phyloP scores from a whole-genome alignment of 2,329 filamentous ascomycete species.

The Chrysoporthe austroafricana region DNA sequence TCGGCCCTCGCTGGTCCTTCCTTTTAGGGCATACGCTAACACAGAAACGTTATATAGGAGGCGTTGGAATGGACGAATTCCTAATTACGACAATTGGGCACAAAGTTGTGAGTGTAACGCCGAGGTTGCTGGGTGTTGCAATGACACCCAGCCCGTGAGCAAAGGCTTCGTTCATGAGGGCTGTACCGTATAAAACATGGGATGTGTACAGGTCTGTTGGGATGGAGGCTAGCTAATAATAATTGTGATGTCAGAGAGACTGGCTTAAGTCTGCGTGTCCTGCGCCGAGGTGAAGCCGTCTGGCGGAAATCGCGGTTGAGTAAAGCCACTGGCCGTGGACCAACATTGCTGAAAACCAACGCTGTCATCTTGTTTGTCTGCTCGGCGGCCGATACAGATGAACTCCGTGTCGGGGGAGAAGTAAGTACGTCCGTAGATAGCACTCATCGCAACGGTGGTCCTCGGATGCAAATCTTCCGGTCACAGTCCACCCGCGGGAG shows the following conservation, averaged over 20 bases:
- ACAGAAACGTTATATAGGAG: neutral
- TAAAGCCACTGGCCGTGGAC: neutral
- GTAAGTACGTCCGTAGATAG: neutral
- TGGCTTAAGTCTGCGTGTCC: neutral
- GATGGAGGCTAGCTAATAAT: too few species aligned
- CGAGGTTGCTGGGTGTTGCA: neutral
- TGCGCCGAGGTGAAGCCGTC: neutral
- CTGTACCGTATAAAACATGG: neutral
- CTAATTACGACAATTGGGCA: constrained; percentile 10
- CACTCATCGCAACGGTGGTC: neutral
- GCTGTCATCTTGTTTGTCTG: too few species aligned
- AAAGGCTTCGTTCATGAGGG: neutral
- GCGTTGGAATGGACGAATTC: constrained; percentile 19
- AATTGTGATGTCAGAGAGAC: neutral
- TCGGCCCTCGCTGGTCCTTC: neutral
- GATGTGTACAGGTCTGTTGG: neutral
- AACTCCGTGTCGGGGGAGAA: neutral
- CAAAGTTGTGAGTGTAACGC: constrained; percentile 13
- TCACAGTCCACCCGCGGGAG: neutral
- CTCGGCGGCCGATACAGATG: too few species aligned
- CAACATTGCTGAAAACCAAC: neutral
- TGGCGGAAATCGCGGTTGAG: neutral
- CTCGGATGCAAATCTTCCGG: neutral
- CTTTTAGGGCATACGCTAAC: neutral
- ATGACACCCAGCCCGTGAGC: neutral